A percentile compares a stretch with the other conserved stretches of the same genome.
phyloP scores from a whole-genome alignment of 352 stramenopile genomes.

The Pythium insidiosum region DNA sequence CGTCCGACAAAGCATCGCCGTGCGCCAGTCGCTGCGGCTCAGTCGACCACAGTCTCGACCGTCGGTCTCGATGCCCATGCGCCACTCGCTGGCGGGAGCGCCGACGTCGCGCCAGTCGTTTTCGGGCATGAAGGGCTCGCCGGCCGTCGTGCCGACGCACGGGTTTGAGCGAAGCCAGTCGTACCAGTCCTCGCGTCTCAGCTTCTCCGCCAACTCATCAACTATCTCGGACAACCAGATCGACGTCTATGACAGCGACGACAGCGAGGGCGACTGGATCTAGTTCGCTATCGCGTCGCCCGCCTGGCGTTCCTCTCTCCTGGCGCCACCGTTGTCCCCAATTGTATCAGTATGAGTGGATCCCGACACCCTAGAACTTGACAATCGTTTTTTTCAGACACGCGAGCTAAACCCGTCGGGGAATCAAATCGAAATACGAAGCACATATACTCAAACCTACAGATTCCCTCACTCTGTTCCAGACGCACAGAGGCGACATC shows the following conservation, averaged over 20 bases:
- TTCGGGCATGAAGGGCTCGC: constrained; percentile 8
- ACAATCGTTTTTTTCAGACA: too few species aligned
- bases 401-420: too few species aligned
- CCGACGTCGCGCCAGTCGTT: constrained; percentile 6
- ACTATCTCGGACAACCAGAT: constrained; percentile 32
- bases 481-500: too few species aligned
- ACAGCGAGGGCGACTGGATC: constrained; percentile 76
- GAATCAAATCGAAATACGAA: too few species aligned
- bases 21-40: constrained; percentile 28
- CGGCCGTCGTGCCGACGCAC: constrained; percentile 2
- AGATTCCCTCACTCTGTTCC: too few species aligned
- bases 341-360: too few species aligned
- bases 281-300: constrained; percentile 10
- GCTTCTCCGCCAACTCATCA: constrained; percentile 10
- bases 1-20: constrained; percentile 40
- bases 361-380: too few species aligned
- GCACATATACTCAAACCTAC: too few species aligned
- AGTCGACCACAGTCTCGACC: constrained; percentile 17
- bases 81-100: constrained; percentile 28
- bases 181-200: constrained; percentile 1
- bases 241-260: constrained; percentile 43
- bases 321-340: too few species aligned
- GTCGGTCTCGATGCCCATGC: constrained; percentile 17
- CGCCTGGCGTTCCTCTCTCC: too few species aligned
- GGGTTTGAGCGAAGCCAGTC: too few species aligned